A percentile compares a stretch with the other conserved stretches of the same genome.
These are phyloP conservation scores for Telfairia occidentalis DNA, from an alignment of 331 rosid species.

Conservation along the genomic window DNA sequence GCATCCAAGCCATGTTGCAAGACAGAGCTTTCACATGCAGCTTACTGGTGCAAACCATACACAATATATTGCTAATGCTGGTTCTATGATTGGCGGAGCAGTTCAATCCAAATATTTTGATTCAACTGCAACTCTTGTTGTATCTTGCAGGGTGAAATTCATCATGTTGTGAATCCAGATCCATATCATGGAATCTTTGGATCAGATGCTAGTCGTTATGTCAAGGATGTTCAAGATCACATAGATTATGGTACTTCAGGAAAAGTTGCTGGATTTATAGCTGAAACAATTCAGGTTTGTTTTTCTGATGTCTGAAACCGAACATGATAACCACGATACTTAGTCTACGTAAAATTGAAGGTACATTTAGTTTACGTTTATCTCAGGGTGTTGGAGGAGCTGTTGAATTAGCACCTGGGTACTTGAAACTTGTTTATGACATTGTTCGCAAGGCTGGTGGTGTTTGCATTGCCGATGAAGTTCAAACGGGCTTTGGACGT, in stretches of 20 bases:
- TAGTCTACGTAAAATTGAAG: neutral
- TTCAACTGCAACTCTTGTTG: neutral
- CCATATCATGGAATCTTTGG: constrained; percentile 81
- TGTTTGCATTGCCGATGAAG: constrained; percentile 96
- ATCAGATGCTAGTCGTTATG: constrained; percentile 53
- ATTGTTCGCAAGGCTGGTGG: constrained; percentile 83
- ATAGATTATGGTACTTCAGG: constrained; percentile 81
- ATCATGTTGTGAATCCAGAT: constrained; percentile 80
- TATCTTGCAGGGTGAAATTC: constrained; percentile 62
- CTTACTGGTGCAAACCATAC: neutral
- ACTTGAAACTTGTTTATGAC: constrained; percentile 72
- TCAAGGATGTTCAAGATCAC: constrained; percentile 78
- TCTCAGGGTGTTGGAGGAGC: constrained; percentile 90
- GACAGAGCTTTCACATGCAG: neutral
- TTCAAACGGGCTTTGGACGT: constrained; percentile 96
- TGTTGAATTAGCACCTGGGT: constrained; percentile 84
- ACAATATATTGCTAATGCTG: neutral
- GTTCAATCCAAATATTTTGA: neutral
- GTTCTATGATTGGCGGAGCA: neutral
- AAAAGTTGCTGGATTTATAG: constrained; percentile 73
- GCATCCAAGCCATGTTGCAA: neutral
- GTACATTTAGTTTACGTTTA: neutral
- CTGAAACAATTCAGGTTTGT: constrained; percentile 83
- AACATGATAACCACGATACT: neutral
- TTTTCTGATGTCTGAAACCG: constrained; percentile 2